Conservation (phyloP, 2,329 filamentous ascomycete species). For the Penicillium expansum region DNA sequence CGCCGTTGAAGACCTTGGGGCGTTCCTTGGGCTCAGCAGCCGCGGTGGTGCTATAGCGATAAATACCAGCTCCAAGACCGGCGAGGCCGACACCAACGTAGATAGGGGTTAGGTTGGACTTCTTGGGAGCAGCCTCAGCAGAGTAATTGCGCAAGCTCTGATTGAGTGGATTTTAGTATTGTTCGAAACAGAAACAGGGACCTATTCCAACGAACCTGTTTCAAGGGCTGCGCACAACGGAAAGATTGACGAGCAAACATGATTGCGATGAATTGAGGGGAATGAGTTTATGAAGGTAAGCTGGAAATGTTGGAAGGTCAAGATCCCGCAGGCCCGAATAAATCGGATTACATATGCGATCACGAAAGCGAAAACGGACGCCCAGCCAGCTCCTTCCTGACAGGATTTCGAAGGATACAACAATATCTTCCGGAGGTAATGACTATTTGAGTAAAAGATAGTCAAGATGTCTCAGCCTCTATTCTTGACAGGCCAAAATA, state of each 20-base stretch:
- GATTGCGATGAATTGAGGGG: conserved; percentile 30
- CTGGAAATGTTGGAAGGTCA: too few relatives aligned
- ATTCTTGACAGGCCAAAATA: not conserved
- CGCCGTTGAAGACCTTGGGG: conserved; percentile 67
- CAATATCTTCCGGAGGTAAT: too few relatives aligned
- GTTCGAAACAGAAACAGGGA: not conserved
- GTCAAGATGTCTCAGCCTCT: not conserved
- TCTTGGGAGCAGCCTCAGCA: conserved; percentile 50
- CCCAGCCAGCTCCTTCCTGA: conserved; percentile 4
- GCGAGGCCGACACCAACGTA: conserved; percentile 46
- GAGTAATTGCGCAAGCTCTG: conserved; percentile 72
- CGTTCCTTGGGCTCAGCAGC: conserved; percentile 38
- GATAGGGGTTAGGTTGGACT: conserved; percentile 59
- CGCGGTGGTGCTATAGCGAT: conserved; percentile 46
- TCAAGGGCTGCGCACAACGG: conserved; percentile 63
- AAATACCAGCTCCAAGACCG: conserved; percentile 55
- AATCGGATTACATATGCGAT: conserved; percentile 22
- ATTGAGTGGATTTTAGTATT: conserved; percentile 2
- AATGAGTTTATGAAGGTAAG: too few relatives aligned
- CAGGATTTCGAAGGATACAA: conserved; percentile 33
- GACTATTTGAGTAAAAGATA: not conserved
- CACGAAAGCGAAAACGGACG: conserved; percentile 21
- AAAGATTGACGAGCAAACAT: conserved; percentile 69
- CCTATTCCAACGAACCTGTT: conserved; percentile 53
- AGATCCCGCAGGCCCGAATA: too few relatives aligned